Evolutionary conservation across 192 early-diverging fungal species (phyloP).

Genomic region (Powellomyces hirtus): DNA sequence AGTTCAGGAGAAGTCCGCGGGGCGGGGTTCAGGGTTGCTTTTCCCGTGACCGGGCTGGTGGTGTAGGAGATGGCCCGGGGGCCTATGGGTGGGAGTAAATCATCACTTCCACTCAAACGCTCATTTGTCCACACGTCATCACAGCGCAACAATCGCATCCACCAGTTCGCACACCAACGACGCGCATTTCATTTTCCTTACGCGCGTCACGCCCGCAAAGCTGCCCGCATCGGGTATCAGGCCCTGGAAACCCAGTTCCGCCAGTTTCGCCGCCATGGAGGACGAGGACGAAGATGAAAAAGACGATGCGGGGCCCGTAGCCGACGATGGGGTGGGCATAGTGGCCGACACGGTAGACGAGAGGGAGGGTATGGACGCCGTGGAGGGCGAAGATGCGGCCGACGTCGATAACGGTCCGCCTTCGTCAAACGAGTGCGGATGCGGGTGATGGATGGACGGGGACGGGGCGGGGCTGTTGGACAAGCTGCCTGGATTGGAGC

Average conservation of each 20-base stretch:
- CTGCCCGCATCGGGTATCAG: slow-evolving; percentile 18
- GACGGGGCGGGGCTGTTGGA: background rate
- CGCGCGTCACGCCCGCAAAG: background rate
- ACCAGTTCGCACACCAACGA: slow-evolving; percentile 28
- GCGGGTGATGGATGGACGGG: slow-evolving; percentile 1
- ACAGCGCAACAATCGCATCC: slow-evolving; percentile 29
- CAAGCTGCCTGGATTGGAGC: too few species aligned
- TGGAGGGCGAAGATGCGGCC: background rate
- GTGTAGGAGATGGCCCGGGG: too few species aligned
- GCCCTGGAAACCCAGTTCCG: slow-evolving; percentile 19
- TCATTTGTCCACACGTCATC: too few species aligned
- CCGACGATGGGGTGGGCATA: too few species aligned
- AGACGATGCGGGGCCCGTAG: background rate
- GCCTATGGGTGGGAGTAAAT: too few species aligned
- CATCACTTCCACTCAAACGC: too few species aligned
- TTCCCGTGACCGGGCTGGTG: too few species aligned
- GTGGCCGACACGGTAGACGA: background rate
- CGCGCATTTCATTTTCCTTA: slow-evolving; percentile 22
- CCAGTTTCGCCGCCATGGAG: background rate
- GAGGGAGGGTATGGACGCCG: background rate
- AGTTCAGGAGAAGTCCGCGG: too few species aligned
- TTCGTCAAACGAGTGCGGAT: background rate
- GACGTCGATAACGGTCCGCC: background rate
- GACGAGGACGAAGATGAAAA: background rate
- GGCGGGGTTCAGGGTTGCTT: too few species aligned